Percentiles rank a stretch among this genome's conserved stretches.
These are phyloP conservation scores for Xylariaceae sp. DNA, from an alignment of 2,329 filamentous ascomycete species.

Conservation along the genomic window DNA sequence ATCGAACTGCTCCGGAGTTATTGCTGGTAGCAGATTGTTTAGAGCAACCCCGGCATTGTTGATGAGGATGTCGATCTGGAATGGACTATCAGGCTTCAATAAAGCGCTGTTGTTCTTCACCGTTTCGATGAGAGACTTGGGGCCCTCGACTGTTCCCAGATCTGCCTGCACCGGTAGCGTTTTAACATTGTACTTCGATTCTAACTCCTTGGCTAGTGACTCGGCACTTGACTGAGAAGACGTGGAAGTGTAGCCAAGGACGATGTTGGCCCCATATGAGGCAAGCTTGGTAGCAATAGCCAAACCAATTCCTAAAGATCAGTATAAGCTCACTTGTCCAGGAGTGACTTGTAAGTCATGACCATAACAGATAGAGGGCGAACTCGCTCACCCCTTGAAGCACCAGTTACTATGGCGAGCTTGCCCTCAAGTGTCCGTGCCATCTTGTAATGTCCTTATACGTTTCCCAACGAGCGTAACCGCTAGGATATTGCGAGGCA, in stretches of 20 bases:
- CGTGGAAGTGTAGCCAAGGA: constrained; percentile 62
- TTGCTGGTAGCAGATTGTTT: constrained; percentile 61
- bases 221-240: constrained; percentile 41
- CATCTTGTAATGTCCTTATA: constrained; percentile 19
- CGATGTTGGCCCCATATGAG: constrained; percentile 61
- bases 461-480: too few species aligned
- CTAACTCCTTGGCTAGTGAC: constrained; percentile 59
- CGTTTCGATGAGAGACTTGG: constrained; percentile 53
- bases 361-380: background rate
- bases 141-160: constrained; percentile 57
- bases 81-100: constrained; percentile 33
- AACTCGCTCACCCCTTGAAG: constrained; percentile 60
- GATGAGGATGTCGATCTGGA: constrained; percentile 76
- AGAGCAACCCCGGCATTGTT: constrained; percentile 75
- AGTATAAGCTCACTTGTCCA: background rate
- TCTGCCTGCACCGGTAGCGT: constrained; percentile 65
- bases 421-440: constrained; percentile 58
- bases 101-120: constrained; percentile 52
- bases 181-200: constrained; percentile 51
- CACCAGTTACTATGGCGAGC: constrained; percentile 73
- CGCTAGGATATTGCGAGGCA: background rate
- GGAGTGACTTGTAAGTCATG: background rate
- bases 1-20: constrained; percentile 59
- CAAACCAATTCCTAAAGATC: constrained; percentile 60
- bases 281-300: constrained; percentile 63